Evolutionary conservation across 73 alveolate genomes (phyloP).

Genomic region (Paraurostyla sp.): DNA sequence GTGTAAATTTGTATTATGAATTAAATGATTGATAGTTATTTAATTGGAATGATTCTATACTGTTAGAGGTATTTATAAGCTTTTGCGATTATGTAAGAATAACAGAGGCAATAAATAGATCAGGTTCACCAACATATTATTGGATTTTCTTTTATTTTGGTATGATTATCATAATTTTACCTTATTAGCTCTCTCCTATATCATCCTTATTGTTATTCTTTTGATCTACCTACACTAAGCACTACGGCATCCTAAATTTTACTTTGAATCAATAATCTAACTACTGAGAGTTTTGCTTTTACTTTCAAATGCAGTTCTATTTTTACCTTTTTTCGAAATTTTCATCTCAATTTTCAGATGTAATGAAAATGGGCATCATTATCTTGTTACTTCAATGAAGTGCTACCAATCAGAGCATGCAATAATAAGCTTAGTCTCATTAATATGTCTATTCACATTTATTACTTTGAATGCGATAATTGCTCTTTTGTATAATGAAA

Average conservation of each 20-base stretch:
- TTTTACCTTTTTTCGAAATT: constrained; percentile 52
- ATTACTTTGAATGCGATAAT: background rate
- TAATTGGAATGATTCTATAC: constrained; percentile 31
- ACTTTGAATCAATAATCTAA: constrained; percentile 17
- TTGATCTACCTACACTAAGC: constrained; percentile 39
- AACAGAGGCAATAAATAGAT: constrained; percentile 1
- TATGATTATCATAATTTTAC: background rate
- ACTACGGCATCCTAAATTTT: background rate
- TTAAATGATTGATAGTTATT: background rate
- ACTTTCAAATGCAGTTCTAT: constrained; percentile 26
- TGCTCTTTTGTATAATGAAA: constrained; percentile 64
- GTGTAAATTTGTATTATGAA: background rate
- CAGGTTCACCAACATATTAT: constrained; percentile 14
- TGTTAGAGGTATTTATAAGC: background rate
- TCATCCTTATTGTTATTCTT: background rate
- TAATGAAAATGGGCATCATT: constrained; percentile 45
- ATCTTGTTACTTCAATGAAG: background rate
- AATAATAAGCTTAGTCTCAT: background rate
- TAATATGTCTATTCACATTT: background rate
- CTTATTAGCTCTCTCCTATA: constrained; percentile 30
- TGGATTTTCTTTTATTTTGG: constrained; percentile 49
- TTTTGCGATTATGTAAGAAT: constrained; percentile 34
- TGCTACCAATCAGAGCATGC: constrained; percentile 46
- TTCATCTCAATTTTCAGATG: constrained; percentile 50
- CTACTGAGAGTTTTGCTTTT: background rate